Percentiles rank a stretch among this genome's conserved stretches.
phyloP scores from a whole-genome alignment of 2,329 filamentous ascomycete species.

The Aureobasidium vineae region DNA sequence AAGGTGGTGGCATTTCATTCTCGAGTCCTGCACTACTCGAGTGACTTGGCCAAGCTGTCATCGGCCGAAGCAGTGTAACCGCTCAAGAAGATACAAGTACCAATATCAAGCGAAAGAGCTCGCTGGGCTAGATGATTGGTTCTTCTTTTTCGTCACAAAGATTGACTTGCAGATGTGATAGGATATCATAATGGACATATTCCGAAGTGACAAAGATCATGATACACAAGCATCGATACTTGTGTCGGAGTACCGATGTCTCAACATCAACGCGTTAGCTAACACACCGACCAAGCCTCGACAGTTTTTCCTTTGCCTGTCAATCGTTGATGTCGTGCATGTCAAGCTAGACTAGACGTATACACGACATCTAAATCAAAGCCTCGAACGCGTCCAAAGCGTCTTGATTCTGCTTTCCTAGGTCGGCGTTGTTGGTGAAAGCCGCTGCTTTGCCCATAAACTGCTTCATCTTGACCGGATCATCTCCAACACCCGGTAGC shows the following conservation, averaged over 20 bases:
- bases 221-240: background rate
- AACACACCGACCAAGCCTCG: background rate
- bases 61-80: conserved; percentile 4
- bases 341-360: background rate
- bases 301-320: background rate
- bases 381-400: conserved; percentile 34
- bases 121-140: background rate
- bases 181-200: background rate
- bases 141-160: background rate
- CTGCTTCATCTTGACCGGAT: conserved; percentile 36
- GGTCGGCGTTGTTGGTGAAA: conserved; percentile 38
- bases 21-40: conserved; percentile 6
- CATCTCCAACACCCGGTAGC: conserved; percentile 34
- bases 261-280: background rate
- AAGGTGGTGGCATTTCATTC: conserved; percentile 2
- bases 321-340: conserved; percentile 17
- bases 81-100: background rate
- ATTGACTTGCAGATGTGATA: background rate
- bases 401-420: conserved; percentile 36
- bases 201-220: background rate
- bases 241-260: background rate
- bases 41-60: background rate
- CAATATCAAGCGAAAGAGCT: background rate
- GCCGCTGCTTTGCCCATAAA: conserved; percentile 36
- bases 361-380: conserved; percentile 16